A percentile compares a stretch with the other conserved stretches of the same genome.
Evolutionary conservation across 2,329 filamentous ascomycete species (phyloP).

Genomic region (Neofusicoccum sp.): DNA sequence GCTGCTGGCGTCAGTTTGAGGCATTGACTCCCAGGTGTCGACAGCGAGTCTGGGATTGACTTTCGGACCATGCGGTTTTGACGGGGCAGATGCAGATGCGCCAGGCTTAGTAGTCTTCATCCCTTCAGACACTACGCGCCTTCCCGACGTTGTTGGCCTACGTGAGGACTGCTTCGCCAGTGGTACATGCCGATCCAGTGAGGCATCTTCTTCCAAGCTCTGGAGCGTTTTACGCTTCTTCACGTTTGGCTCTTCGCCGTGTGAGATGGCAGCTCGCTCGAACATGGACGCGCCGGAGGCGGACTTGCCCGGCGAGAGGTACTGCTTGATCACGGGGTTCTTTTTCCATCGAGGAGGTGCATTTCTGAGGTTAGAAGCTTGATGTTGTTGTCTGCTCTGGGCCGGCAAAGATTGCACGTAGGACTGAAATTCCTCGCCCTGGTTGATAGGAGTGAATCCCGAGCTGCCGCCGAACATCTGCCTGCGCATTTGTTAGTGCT

Average conservation of each 20-base stretch:
- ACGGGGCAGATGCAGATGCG: background rate
- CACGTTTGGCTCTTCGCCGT: slow-evolving; percentile 2
- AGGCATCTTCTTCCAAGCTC: background rate
- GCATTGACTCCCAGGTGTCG: background rate
- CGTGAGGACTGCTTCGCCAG: background rate
- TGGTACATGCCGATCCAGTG: background rate
- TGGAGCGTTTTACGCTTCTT: slow-evolving; percentile 3
- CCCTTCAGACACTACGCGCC: background rate
- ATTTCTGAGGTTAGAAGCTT: background rate
- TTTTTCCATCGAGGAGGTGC: background rate
- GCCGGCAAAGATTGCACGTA: background rate
- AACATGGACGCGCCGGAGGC: slow-evolving; percentile 7
- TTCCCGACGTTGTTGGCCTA: background rate
- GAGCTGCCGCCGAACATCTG: background rate
- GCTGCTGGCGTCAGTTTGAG: background rate
- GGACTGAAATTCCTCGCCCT: background rate
- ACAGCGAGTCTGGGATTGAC: background rate
- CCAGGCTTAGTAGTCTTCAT: slow-evolving; percentile 1
- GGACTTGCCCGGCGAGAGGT: slow-evolving; percentile 3
- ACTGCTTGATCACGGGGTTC: slow-evolving; percentile 2
- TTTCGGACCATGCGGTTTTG: background rate
- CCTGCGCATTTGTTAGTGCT: background rate
- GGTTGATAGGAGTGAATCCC: slow-evolving; percentile 16
- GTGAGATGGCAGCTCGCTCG: slow-evolving; percentile 8
- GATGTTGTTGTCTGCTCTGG: background rate